These are phyloP conservation scores for Dysphania ambrosioides DNA, from an alignment of 148 eudicot genomes.

Conservation along the genomic window DNA sequence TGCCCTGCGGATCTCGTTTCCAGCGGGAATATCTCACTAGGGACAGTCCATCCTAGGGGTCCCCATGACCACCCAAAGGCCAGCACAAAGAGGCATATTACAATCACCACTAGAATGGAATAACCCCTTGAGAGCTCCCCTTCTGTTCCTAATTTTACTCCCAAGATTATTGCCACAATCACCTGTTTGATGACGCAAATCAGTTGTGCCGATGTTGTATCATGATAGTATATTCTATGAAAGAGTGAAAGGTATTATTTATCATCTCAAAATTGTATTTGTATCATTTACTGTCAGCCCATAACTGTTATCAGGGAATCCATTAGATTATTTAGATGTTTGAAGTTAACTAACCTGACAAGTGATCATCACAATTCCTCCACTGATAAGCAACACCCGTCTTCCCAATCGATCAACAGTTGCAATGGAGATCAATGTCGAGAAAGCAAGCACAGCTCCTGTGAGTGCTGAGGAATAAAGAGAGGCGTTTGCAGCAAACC, in stretches of 20 bases:
- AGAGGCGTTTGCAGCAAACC: conserved; percentile 62
- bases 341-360: conserved; percentile 49
- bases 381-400: conserved; percentile 58
- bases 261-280: no score
- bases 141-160: conserved; percentile 55
- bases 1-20: conserved; percentile 90
- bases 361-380: conserved; percentile 60
- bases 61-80: conserved; percentile 96
- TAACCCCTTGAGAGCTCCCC: conserved; percentile 50
- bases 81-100: conserved; percentile 71
- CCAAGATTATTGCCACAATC: conserved; percentile 62
- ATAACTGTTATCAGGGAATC: neutral
- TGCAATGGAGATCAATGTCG: conserved; percentile 64
- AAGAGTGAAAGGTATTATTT: neutral
- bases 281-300: neutral
- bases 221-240: no score
- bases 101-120: conserved; percentile 54
- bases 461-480: conserved; percentile 68
- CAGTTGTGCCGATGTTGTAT: no score
- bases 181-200: conserved; percentile 45
- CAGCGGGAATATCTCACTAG: conserved; percentile 86
- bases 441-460: conserved; percentile 57
- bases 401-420: conserved; percentile 70
- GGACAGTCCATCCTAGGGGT: conserved; percentile 88
- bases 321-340: neutral